phyloP scores from a whole-genome alignment of 495 filamentous ascomycete genomes.

The Podospora appendiculata region DNA sequence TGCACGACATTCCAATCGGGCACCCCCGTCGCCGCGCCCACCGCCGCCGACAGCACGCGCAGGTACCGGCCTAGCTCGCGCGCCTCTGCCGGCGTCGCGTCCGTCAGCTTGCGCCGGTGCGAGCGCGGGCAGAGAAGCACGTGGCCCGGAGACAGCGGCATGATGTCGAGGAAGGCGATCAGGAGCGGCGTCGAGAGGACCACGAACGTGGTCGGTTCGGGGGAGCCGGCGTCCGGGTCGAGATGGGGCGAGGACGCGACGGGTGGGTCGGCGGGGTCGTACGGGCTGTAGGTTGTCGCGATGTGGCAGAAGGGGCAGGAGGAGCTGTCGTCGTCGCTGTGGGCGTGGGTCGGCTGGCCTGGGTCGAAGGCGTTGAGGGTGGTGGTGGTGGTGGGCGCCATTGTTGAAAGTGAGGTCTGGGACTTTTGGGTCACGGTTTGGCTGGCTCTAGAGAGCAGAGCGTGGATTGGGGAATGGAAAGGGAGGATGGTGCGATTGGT shows the following conservation, averaged over 20 bases:
- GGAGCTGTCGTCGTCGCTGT: neutral
- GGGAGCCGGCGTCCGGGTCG: constrained; percentile 21
- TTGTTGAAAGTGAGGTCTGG: neutral
- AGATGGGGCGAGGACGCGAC: constrained; percentile 20
- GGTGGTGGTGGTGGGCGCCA: constrained; percentile 1
- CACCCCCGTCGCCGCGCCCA: constrained; percentile 55
- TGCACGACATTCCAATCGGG: constrained; percentile 88
- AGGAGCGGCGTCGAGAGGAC: constrained; percentile 65
- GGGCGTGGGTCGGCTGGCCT: neutral
- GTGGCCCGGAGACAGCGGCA: constrained; percentile 75
- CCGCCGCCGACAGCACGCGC: constrained; percentile 63
- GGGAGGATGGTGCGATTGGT: too few species aligned
- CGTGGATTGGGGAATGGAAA: too few species aligned
- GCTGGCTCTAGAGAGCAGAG: too few species aligned
- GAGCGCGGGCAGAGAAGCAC: constrained; percentile 63
- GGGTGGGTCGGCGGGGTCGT: constrained; percentile 29
- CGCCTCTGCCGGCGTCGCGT: constrained; percentile 48
- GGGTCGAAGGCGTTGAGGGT: constrained; percentile 6
- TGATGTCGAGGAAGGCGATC: constrained; percentile 83
- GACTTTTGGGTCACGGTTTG: too few species aligned
- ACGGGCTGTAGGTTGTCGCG: constrained; percentile 36
- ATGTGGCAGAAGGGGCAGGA: constrained; percentile 65
- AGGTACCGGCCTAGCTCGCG: constrained; percentile 64
- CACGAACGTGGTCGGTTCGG: constrained; percentile 50
- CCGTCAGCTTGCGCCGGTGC: constrained; percentile 65